Evolutionary conservation across 1,284 basidiomycete genomes (phyloP), one percentile per base, ranked within the genome.

Genomic region (Wallemia hederae): DNA sequence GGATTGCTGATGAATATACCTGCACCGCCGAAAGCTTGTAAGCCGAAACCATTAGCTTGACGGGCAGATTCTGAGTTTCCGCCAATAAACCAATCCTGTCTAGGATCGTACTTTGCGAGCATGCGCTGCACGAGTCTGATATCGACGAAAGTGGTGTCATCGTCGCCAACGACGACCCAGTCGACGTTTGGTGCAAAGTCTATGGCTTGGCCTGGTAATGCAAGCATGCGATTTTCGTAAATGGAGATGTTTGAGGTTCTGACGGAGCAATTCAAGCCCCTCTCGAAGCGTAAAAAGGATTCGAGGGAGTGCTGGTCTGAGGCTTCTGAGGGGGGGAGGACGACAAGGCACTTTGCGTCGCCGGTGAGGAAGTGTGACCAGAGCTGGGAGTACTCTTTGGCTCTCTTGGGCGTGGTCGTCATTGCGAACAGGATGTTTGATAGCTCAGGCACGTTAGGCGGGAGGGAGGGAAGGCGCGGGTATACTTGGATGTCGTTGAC

Each of bases 61-160:
- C 39, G 39, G 22, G 39, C 9, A 5, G 39, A 49, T 49, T 49
- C 39, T 15, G 9, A 15, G 39, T 9, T 5, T 11, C 39, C 39
- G 39, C 39, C n/a, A 64, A 65, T 24, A 55, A 66, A 63, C 62
- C 62, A 66, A 22, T 63, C 59, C 28, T 64, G n/a, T 1, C 57
- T 29, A 3, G 62, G 61, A 57, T 66, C 63, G 59, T 67, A 66
- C 27, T 65, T 66, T 1, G 61, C 60, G 1, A 67, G 62, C 62
- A 66, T 62, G 1, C 66, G 63, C 9, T 63, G 60, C 1, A 64
- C 55, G 9, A 62, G 56, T 14, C 64, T 61, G 24, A 62, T 59
- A 56, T 67, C 66, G 60, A 66, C 29, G 64, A 65, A 67, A 39
- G 66, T 61, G 0, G 66, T 67, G 49, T 67, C 66, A 59, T 66